A percentile compares a stretch with the other conserved stretches of the same genome.
These are phyloP conservation scores for Trypanosoma grayi DNA, from an alignment of 208 protist species.

Conservation along the genomic window DNA sequence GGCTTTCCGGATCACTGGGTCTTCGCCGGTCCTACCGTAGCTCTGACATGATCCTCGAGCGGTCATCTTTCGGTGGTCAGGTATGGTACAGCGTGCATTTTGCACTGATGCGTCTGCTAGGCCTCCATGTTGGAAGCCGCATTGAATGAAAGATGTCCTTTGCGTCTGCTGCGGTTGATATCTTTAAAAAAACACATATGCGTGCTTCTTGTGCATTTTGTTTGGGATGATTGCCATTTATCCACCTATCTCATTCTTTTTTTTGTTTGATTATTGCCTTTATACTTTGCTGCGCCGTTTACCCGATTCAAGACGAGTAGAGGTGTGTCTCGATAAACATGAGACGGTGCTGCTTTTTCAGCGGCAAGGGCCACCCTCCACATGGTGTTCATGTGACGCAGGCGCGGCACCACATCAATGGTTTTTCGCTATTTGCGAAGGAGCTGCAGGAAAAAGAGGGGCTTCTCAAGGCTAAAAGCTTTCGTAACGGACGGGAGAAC, in stretches of 20 bases:
- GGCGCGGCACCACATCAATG: constrained; percentile 47
- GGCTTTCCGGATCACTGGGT: constrained; percentile 7
- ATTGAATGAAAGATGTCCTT: background rate
- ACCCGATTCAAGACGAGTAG: too few species aligned
- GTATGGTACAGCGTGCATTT: constrained; percentile 75
- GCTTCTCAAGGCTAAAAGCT: constrained; percentile 30
- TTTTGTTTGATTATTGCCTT: constrained; percentile 4
- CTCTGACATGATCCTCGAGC: constrained; percentile 47
- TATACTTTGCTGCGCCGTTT: too few species aligned
- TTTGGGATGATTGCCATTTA: background rate
- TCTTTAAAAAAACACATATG: too few species aligned
- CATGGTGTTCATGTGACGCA: constrained; percentile 5
- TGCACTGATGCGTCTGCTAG: constrained; percentile 38
- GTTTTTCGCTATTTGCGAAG: constrained; percentile 58
- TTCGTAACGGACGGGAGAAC: constrained; percentile 34
- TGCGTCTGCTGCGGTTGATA: background rate
- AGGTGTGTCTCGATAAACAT: too few species aligned
- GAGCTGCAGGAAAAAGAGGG: constrained; percentile 33
- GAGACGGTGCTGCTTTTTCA: constrained; percentile 25
- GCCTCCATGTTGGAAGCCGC: constrained; percentile 19
- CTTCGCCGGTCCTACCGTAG: constrained; percentile 54
- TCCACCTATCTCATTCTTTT: constrained; percentile 4
- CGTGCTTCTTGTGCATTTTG: constrained; percentile 12
- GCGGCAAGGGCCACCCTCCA: constrained; percentile 1
- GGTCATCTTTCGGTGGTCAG: constrained; percentile 34